Evolutionary conservation across 2,329 filamentous ascomycete species (phyloP).

Genomic region (Westerdykella sp.): DNA sequence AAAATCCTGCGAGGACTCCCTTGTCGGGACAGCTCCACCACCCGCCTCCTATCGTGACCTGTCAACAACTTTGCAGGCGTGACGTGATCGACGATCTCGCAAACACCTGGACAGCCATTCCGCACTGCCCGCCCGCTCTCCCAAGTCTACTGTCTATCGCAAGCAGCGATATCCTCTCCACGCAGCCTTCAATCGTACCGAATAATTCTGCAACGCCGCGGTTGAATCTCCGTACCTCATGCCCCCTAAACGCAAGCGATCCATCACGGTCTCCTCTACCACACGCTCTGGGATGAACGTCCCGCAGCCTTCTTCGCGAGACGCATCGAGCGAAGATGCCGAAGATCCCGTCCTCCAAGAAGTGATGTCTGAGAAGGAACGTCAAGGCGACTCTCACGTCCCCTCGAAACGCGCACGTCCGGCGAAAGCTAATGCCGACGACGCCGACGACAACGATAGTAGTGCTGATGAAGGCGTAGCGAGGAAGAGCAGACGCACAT

Average conservation of each 20-base stretch:
- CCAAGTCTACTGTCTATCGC: not conserved
- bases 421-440: slow-evolving; percentile 41
- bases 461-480: slow-evolving; percentile 13
- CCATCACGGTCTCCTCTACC: slow-evolving; percentile 45
- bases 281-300: slow-evolving; percentile 51
- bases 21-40: not conserved
- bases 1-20: not conserved
- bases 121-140: not conserved
- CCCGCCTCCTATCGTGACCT: not conserved
- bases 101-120: not conserved
- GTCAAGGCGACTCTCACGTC: slow-evolving; percentile 49
- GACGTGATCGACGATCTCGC: not conserved
- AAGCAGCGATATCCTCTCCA: not conserved
- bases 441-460: slow-evolving; percentile 33
- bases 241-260: slow-evolving; percentile 73
- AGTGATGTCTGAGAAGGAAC: slow-evolving; percentile 54
- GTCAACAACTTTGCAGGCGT: not conserved
- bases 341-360: slow-evolving; percentile 61
- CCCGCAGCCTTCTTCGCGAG: slow-evolving; percentile 67
- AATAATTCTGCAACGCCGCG: not conserved
- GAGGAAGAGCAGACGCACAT: slow-evolving; percentile 32
- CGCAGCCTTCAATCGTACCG: not conserved
- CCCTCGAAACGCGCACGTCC: slow-evolving; percentile 72
- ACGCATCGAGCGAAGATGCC: slow-evolving; percentile 76
- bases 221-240: slow-evolving; percentile 12